These are phyloP conservation scores for Populus nigra DNA, from an alignment of 345 rosid species.

Conservation along the genomic window DNA sequence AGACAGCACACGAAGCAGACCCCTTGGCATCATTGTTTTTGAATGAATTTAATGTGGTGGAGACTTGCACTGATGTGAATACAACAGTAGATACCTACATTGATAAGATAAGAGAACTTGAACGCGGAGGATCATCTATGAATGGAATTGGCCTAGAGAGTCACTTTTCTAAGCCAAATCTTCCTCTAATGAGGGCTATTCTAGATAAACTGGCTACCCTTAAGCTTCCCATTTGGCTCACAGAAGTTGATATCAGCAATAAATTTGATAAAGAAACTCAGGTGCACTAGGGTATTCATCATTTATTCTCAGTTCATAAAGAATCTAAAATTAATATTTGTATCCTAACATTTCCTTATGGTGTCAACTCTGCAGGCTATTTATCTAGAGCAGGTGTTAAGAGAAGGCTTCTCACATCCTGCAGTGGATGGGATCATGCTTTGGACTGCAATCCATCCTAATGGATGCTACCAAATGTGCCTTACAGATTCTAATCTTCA, in stretches of 20 bases:
- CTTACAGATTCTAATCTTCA: constrained; percentile 51
- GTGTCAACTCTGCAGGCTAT: constrained; percentile 36
- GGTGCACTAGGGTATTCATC: constrained; percentile 26
- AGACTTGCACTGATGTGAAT: constrained; percentile 64
- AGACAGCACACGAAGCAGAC: constrained; percentile 56
- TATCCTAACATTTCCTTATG: not conserved
- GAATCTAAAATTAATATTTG: not conserved
- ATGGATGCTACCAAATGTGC: constrained; percentile 89
- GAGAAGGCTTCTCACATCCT: constrained; percentile 90
- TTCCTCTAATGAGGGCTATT: constrained; percentile 63
- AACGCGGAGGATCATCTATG: constrained; percentile 47
- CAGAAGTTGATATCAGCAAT: constrained; percentile 69
- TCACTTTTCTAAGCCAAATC: constrained; percentile 67
- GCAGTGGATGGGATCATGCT: constrained; percentile 75
- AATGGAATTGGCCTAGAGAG: constrained; percentile 77
- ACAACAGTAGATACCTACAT: constrained; percentile 68
- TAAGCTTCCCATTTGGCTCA: constrained; percentile 77
- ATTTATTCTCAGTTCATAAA: not conserved
- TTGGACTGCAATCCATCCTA: constrained; percentile 77
- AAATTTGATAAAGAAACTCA: constrained; percentile 45
- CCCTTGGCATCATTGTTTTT: constrained; percentile 67
- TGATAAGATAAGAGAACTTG: constrained; percentile 51
- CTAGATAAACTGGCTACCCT: constrained; percentile 72
- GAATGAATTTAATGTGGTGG: constrained; percentile 83
- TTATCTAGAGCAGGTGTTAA: constrained; percentile 65